Conservation (phyloP, 257 asterid species). For the Jacaranda copaia region DNA sequence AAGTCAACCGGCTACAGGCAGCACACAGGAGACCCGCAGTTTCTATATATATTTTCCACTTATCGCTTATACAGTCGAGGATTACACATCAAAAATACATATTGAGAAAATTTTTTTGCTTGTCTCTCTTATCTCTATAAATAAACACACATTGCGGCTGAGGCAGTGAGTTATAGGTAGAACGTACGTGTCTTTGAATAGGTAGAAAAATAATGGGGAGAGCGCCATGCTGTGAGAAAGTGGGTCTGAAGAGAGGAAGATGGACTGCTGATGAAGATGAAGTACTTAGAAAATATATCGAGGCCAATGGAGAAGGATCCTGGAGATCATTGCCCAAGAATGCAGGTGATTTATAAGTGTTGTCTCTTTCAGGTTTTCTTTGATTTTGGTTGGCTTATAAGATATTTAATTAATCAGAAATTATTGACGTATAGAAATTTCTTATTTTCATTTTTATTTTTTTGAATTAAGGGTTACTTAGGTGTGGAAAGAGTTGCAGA, state of each 20-base stretch:
- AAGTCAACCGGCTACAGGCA: constrained; percentile 24
- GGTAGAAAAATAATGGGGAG: constrained; percentile 60
- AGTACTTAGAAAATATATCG: constrained; percentile 61
- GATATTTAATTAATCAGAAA: not conserved
- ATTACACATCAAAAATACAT: not conserved
- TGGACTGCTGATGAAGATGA: constrained; percentile 93
- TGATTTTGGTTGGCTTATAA: not conserved
- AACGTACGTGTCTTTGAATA: not conserved
- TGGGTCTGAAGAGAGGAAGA: constrained; percentile 79
- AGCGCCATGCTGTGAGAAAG: constrained; percentile 92
- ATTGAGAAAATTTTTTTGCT: not conserved
- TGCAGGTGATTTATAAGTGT: constrained; percentile 62
- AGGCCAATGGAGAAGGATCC: constrained; percentile 79
- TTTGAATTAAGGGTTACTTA: constrained; percentile 53
- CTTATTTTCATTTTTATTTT: not conserved
- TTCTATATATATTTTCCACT: not conserved
- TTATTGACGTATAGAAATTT: not conserved
- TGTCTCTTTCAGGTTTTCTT: not conserved
- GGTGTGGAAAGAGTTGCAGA: constrained; percentile 95
- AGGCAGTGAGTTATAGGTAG: not conserved
- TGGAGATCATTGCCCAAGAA: constrained; percentile 92
- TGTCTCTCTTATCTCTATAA: constrained; percentile 4
- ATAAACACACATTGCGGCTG: not conserved
- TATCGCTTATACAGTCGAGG: not conserved
- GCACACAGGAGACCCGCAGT: not conserved